phyloP scores from a whole-genome alignment of 768 basidiomycete genomes.

The Leccinum sublutescens region DNA sequence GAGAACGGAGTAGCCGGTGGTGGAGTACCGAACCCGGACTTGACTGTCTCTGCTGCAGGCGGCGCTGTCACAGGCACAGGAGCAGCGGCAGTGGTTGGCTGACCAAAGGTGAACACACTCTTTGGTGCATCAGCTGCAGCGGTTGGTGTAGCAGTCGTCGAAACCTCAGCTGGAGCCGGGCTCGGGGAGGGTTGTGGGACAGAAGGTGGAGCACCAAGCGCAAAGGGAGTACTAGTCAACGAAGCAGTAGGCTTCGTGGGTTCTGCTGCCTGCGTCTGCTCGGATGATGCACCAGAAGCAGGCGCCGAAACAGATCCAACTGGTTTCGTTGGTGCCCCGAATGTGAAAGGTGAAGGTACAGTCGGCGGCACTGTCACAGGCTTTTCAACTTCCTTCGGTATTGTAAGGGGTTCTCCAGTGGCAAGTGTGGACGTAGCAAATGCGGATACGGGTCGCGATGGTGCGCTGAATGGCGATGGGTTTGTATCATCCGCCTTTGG shows the following conservation, averaged over 20 bases:
- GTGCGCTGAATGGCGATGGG: slow-evolving; percentile 12
- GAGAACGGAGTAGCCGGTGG: slow-evolving; percentile 37
- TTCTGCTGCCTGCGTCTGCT: slow-evolving; percentile 9
- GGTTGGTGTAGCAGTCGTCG: slow-evolving; percentile 11
- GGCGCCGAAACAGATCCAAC: slow-evolving; percentile 17
- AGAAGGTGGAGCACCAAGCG: slow-evolving; percentile 27
- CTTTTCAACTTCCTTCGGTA: slow-evolving; percentile 21
- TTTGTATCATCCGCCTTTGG: slow-evolving; percentile 10
- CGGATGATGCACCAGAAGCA: slow-evolving; percentile 6
- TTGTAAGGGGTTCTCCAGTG: slow-evolving; percentile 5
- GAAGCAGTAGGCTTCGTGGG: slow-evolving; percentile 6
- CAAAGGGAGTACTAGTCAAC: slow-evolving; percentile 17
- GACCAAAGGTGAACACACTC: slow-evolving; percentile 34
- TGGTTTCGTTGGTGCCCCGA: slow-evolving; percentile 25
- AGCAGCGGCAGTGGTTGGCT: slow-evolving; percentile 9
- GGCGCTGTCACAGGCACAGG: slow-evolving; percentile 7
- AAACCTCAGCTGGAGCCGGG: background rate
- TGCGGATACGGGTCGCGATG: slow-evolving; percentile 7
- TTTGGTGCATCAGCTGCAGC: slow-evolving; percentile 31
- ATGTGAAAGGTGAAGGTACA: slow-evolving; percentile 27
- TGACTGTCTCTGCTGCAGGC: slow-evolving; percentile 36
- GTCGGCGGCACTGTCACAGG: slow-evolving; percentile 7
- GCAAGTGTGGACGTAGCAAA: slow-evolving; percentile 10
- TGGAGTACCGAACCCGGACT: slow-evolving; percentile 41
- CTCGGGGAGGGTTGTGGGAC: slow-evolving; percentile 2